Percentiles rank a stretch among this genome's conserved stretches.
Evolutionary conservation across 306 rosid genomes (phyloP).

Genomic region (Nissolia schottii): DNA sequence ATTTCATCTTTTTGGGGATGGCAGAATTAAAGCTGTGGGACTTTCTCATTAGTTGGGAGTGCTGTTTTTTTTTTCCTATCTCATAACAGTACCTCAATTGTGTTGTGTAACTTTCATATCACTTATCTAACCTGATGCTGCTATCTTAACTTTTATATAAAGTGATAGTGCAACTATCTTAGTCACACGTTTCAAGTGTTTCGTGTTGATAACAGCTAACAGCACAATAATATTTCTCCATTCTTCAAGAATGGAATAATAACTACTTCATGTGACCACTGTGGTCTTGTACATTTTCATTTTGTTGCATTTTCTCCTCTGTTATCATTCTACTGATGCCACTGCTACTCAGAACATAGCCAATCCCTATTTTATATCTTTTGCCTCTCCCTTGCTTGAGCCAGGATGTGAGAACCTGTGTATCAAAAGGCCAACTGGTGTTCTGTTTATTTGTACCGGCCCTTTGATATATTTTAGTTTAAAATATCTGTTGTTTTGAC

Average conservation of each 20-base stretch:
- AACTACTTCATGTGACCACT: too few species aligned
- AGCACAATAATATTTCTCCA: neutral
- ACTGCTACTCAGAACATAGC: neutral
- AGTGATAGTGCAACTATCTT: neutral
- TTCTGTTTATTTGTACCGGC: neutral
- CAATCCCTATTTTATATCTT: neutral
- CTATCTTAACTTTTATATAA: too few species aligned
- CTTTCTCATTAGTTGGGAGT: too few species aligned
- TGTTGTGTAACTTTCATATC: neutral
- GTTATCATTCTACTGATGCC: neutral
- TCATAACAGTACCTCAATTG: neutral
- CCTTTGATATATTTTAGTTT: too few species aligned
- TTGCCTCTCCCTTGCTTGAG: neutral
- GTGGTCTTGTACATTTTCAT: neutral
- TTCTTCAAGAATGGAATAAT: neutral
- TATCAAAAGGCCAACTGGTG: neutral
- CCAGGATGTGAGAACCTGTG: neutral
- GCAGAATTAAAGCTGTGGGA: too few species aligned
- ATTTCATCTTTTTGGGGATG: neutral
- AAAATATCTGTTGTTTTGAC: neutral
- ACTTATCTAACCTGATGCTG: neutral
- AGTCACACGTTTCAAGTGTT: neutral
- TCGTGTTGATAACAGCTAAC: neutral
- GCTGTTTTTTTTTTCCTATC: too few species aligned
- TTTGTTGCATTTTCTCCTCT: neutral